Percentiles rank a stretch among this genome's conserved stretches.
Conservation (phyloP, 1,139 yeast genomes). For the Zygoascus hellenicus region DNA sequence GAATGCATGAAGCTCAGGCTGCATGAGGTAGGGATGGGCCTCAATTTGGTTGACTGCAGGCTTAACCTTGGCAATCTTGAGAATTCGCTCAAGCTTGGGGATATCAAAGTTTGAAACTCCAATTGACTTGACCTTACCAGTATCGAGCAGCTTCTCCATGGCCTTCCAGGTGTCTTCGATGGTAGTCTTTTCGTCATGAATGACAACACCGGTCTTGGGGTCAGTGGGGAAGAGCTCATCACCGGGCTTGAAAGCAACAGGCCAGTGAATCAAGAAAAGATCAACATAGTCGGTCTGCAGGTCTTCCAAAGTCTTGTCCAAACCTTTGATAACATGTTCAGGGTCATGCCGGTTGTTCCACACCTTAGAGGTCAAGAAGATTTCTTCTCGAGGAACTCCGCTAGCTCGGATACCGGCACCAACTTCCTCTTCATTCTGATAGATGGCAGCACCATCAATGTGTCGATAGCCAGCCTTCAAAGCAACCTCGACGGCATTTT, state of each 20-base stretch:
- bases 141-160: conserved; percentile 51
- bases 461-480: conserved; percentile 50
- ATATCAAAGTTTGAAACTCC: conserved; percentile 83
- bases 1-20: conserved; percentile 57
- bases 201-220: conserved; percentile 57
- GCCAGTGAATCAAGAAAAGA: conserved; percentile 58
- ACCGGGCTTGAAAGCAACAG: conserved; percentile 59
- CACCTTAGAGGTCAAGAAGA: conserved; percentile 70
- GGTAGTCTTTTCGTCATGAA: conserved; percentile 56
- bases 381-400: conserved; percentile 49
- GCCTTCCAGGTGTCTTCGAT: conserved; percentile 74
- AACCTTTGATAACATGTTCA: conserved; percentile 48
- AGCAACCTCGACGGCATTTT: conserved; percentile 25
- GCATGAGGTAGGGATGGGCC: conserved; percentile 85
- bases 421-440: conserved; percentile 51
- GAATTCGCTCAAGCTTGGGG: conserved; percentile 61
- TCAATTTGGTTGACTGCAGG: conserved; percentile 85
- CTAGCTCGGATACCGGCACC: conserved; percentile 39
- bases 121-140: conserved; percentile 62
- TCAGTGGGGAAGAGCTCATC: conserved; percentile 56
- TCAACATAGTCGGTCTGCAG: conserved; percentile 67
- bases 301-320: conserved; percentile 53
- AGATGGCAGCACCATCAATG: conserved; percentile 59
- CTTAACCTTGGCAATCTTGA: conserved; percentile 61
- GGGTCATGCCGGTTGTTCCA: conserved; percentile 72